Base-by-base conservation (phyloP, 164 flowering plant species). In the Kalanchoe fedtschenkoi region DNA sequence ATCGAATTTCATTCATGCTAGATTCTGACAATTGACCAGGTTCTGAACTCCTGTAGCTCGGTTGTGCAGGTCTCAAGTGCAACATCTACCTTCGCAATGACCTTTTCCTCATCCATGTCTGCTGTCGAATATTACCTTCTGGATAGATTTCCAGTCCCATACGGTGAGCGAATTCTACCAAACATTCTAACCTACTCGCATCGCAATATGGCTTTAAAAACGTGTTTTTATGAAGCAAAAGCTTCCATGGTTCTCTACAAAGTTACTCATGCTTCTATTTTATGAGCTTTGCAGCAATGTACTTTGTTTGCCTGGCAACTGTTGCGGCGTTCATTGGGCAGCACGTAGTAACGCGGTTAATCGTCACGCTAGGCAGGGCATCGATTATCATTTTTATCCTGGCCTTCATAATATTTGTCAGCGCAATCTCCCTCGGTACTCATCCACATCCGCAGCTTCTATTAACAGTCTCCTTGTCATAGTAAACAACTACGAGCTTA, bases 81-180 rank as follows among this genome's bases (percentile, higher is more conserved):
- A 42, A 88, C 98, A 0, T 96, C 97, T 68, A 89, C 98, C 64
- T 92, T 92, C 76, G 98, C 95, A 62, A 92, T 92, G 98, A 81
- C 82, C 44, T 92, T 92, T 80, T 92, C 98, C 42, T 90, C 98
- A 19, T 89, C 98, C 34, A 92, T 92, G 98, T 92, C 98, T 26
- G 97, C 89, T 38, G 81, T 92, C 22, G 97, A 92, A 71, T 92
- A 92, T 70, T 92, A 88, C 77, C 95, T 92, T 60, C 74, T 92
- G 24, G 82, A 90, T 46, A 93, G 96, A 58, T 92, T 92, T 62
- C 98, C 98, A 22, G 85, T 92, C 56, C 98, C 98, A 56, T 89
- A 89, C 46, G 96, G 97, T 92, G 68, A 69, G 77, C 61, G 14
- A 35, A 5, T 5, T 41, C 43, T 21, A 22, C 14, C 6, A 10